A percentile compares a stretch with the other conserved stretches of the same genome.
These are phyloP conservation scores for Kurtzmaniella quercitrusa DNA, from an alignment of 1,139 yeast species.

Conservation along the genomic window DNA sequence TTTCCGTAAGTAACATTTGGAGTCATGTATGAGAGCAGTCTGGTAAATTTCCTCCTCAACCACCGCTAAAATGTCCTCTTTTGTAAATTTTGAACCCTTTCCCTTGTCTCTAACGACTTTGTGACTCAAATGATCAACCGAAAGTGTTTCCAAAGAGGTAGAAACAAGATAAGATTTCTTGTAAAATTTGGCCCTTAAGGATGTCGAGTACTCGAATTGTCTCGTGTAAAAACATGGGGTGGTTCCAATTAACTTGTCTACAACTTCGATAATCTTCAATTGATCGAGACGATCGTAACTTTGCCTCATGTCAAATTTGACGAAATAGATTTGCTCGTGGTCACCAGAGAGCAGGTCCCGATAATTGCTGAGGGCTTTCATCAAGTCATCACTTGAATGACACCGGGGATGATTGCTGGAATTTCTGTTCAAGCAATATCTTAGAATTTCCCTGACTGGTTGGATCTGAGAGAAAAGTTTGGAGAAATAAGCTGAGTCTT, in stretches of 20 bases:
- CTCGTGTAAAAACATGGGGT: constrained; percentile 22
- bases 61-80: constrained; percentile 19
- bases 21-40: constrained; percentile 15
- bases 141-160: neutral
- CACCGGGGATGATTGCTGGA: constrained; percentile 19
- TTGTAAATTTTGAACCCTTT: constrained; percentile 22
- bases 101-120: constrained; percentile 19
- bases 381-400: constrained; percentile 24
- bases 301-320: constrained; percentile 73
- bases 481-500: constrained; percentile 6
- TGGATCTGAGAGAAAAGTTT: constrained; percentile 14
- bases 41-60: constrained; percentile 23
- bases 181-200: neutral
- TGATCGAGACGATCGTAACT: constrained; percentile 79
- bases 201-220: constrained; percentile 9
- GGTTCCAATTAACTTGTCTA: constrained; percentile 20
- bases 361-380: constrained; percentile 10
- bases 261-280: constrained; percentile 31
- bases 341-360: neutral
- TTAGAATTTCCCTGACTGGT: constrained; percentile 20
- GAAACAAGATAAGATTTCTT: neutral
- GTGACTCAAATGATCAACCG: neutral
- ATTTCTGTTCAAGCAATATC: constrained; percentile 9
- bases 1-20: constrained; percentile 33
- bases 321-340: constrained; percentile 34